Evolutionary conservation across 2,329 filamentous ascomycete genomes (phyloP).

Genomic region (Xylaria sp.): DNA sequence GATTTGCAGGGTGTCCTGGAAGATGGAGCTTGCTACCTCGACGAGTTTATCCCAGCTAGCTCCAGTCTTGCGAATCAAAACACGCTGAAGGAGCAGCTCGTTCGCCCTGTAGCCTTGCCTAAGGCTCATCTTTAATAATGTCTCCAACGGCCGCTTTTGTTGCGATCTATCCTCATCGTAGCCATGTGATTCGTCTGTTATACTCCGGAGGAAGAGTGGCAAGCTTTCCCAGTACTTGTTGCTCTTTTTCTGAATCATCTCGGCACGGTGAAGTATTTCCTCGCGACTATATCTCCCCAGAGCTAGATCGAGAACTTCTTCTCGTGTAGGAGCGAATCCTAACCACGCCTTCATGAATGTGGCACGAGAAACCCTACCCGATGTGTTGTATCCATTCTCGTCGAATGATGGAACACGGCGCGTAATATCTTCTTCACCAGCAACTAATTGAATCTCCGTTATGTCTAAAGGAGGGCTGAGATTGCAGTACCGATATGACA

Average conservation of each 20-base stretch:
- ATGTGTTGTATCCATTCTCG: conserved; percentile 38
- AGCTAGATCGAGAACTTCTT: conserved; percentile 45
- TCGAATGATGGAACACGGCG: conserved; percentile 37
- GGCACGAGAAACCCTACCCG: conserved; percentile 31
- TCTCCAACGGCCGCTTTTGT: conserved; percentile 34
- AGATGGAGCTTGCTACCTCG: conserved; percentile 37
- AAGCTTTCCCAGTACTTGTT: conserved; percentile 36
- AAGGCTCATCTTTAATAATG: conserved; percentile 34
- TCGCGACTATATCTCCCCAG: conserved; percentile 41
- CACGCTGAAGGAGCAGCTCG: conserved; percentile 42
- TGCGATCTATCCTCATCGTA: conserved; percentile 13
- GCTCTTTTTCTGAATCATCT: conserved; percentile 32
- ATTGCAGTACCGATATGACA: conserved; percentile 43
- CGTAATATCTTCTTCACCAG: conserved; percentile 36
- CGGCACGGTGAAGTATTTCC: conserved; percentile 38
- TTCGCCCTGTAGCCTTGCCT: conserved; percentile 36
- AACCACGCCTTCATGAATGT: conserved; percentile 39
- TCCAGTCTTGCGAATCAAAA: conserved; percentile 43
- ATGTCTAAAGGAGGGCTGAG: conserved; percentile 40
- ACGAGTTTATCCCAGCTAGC: conserved; percentile 42
- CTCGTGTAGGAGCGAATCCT: conserved; percentile 36
- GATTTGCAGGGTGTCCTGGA: conserved; percentile 42
- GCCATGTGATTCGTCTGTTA: conserved; percentile 31
- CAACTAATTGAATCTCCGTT: conserved; percentile 35
- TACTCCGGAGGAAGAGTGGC: conserved; percentile 35